Evolutionary conservation across 345 rosid species (phyloP).

Genomic region (Syzygium jambos): DNA sequence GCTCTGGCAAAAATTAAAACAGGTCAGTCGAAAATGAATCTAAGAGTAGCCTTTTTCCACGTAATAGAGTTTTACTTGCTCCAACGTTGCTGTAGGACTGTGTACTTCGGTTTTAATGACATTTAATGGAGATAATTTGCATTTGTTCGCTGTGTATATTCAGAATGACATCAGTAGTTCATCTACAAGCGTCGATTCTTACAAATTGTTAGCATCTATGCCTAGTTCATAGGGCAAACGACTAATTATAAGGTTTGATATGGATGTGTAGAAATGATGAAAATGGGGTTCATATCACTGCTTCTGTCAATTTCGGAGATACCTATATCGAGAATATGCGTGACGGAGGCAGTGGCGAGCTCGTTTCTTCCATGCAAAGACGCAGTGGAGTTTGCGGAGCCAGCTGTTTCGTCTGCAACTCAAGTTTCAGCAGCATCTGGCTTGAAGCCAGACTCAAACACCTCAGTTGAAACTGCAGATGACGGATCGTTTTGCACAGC

Average conservation of each 20-base stretch:
- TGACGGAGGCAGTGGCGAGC: constrained; percentile 7
- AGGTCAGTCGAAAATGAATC: constrained; percentile 3
- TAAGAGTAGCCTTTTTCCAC: background rate
- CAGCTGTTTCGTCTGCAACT: background rate
- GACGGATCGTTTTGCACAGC: background rate
- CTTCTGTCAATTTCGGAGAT: constrained; percentile 15
- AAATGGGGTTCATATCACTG: constrained; percentile 19
- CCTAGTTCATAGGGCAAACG: background rate
- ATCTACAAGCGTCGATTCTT: background rate
- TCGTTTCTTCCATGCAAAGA: background rate
- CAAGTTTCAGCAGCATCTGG: background rate
- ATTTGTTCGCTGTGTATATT: background rate
- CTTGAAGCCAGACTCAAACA: background rate
- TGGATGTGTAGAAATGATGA: constrained; percentile 14
- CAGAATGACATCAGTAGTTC: background rate
- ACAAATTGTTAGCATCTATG: background rate
- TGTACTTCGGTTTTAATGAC: background rate
- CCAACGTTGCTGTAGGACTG: background rate
- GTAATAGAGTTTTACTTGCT: background rate
- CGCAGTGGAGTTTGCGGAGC: background rate
- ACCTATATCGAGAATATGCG: constrained; percentile 13
- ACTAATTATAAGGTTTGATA: background rate
- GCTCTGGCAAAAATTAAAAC: constrained; percentile 11
- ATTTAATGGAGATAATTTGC: background rate
- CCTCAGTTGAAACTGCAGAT: background rate